These are phyloP conservation scores for Solanum arcanum DNA, from an alignment of 257 asterid genomes.

Conservation along the genomic window DNA sequence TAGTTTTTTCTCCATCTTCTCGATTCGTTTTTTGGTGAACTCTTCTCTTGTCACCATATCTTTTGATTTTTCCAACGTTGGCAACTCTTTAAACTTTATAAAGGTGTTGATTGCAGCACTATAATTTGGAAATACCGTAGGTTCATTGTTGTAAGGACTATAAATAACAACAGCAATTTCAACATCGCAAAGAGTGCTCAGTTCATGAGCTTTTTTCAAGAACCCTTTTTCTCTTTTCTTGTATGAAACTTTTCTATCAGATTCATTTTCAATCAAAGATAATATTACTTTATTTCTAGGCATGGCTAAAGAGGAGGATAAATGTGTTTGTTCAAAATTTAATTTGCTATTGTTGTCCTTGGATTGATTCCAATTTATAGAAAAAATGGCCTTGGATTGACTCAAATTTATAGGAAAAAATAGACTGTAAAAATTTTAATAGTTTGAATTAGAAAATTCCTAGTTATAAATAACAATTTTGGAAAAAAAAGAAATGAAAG, in stretches of 20 bases:
- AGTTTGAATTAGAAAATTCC: not conserved
- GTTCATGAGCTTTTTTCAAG: not conserved
- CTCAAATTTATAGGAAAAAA: not conserved
- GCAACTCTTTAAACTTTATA: not conserved
- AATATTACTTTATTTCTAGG: not conserved
- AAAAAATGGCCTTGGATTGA: no score
- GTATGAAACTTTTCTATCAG: not conserved
- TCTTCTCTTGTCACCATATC: not conserved
- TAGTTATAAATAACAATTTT: no score
- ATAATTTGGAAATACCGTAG: not conserved
- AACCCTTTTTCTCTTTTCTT: not conserved
- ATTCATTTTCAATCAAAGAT: not conserved
- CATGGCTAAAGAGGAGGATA: not conserved
- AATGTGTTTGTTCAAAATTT: no score
- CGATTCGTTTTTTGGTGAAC: not conserved
- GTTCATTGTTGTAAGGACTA: not conserved
- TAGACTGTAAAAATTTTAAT: no score
- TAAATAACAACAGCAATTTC: no score
- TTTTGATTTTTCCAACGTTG: not conserved
- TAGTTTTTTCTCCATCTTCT: no score
- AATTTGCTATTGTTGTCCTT: no score
- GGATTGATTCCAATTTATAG: not conserved
- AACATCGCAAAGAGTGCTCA: not conserved
- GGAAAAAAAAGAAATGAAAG: not conserved
- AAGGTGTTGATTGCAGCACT: not conserved